Evolutionary conservation across 164 flowering plant genomes (phyloP), one percentile per base, ranked within the genome.

Genomic region (Chimonanthus salicifolius): DNA sequence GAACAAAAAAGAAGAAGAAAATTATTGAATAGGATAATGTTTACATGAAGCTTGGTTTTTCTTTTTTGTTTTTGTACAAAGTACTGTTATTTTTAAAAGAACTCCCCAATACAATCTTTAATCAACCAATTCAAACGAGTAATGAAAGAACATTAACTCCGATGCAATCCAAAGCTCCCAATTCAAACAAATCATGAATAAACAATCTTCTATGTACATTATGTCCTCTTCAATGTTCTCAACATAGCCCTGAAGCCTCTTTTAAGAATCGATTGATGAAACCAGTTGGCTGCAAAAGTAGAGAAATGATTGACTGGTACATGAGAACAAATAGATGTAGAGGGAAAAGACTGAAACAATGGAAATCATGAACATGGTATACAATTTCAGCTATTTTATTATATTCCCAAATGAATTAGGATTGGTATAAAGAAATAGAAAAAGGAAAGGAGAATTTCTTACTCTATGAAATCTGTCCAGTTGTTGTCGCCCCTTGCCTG

Each of bases 381-480:
- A 62, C 6, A 11, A n/a, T 33, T 72, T 20, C 20, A 71, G 4
- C 65, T 46, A 10, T 44, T 18, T 7, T 49, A 71, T 44, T 49
- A 71, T 44, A 60, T 6, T 15, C 15, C 63, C 66, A 45, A 16
- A 60, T n/a, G 33, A 71, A 47, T 5, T 4, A 45, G 5, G 16
- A 64, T 9, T 50, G 49, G 49, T 7, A 18, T 58, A 49, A 65
- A 18, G 6, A 54, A 9, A 64, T 18, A 13, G n/a, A 21, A 20
- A 65, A 44, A 45, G n/a, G 45, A 45, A 45, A 43, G 68, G 5
- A 20, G 45, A 66, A 3, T 65, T 45, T 60, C 86, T 62, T 84
- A 85, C 87, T 83, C 77, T 49, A 87, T 69, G 47, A 85, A 58
- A 64, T 87, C 82, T 72, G 71, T 75, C 90, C 87, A 87, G 69